These are phyloP conservation scores for Auriscalpium microsporum DNA, from an alignment of 768 basidiomycete species.

Conservation along the genomic window DNA sequence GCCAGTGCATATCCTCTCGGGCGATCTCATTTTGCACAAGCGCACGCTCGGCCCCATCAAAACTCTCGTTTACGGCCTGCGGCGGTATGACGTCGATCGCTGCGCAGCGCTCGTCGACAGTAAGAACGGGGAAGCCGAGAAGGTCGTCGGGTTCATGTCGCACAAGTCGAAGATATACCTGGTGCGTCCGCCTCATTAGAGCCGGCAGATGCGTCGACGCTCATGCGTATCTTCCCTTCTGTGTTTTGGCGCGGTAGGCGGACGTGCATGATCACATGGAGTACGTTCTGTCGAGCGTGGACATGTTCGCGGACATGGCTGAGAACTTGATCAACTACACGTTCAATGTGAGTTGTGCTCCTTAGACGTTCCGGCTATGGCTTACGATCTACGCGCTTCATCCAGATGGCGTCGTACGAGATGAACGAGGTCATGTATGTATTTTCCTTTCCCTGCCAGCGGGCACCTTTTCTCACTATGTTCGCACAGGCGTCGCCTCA, in stretches of 20 bases:
- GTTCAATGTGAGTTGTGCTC: slow-evolving; percentile 51
- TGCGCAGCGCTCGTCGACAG: slow-evolving; percentile 48
- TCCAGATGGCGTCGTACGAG: slow-evolving; percentile 61
- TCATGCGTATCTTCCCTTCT: neutral
- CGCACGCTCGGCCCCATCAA: slow-evolving; percentile 70
- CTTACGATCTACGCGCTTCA: no score
- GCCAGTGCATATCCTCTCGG: slow-evolving; percentile 67
- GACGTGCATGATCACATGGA: slow-evolving; percentile 76
- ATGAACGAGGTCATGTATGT: slow-evolving; percentile 76
- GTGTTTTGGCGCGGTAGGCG: slow-evolving; percentile 30
- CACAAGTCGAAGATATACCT: slow-evolving; percentile 63
- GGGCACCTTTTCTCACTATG: no score
- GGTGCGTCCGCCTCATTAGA: slow-evolving; percentile 25
- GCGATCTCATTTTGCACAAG: slow-evolving; percentile 66
- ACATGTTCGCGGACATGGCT: slow-evolving; percentile 64
- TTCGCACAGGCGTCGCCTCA: slow-evolving; percentile 54
- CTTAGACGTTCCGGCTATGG: neutral
- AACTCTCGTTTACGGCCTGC: slow-evolving; percentile 57
- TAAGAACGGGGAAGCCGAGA: slow-evolving; percentile 19
- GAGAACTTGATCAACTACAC: slow-evolving; percentile 69
- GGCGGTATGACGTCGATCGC: slow-evolving; percentile 64
- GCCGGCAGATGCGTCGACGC: no score
- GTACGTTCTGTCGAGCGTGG: slow-evolving; percentile 56
- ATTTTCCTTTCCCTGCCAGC: no score
- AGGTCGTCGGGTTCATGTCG: slow-evolving; percentile 55